A percentile compares a stretch with the other conserved stretches of the same genome.
Evolutionary conservation across 2,329 filamentous ascomycete species (phyloP).

Genomic region (Aureobasidium lini): DNA sequence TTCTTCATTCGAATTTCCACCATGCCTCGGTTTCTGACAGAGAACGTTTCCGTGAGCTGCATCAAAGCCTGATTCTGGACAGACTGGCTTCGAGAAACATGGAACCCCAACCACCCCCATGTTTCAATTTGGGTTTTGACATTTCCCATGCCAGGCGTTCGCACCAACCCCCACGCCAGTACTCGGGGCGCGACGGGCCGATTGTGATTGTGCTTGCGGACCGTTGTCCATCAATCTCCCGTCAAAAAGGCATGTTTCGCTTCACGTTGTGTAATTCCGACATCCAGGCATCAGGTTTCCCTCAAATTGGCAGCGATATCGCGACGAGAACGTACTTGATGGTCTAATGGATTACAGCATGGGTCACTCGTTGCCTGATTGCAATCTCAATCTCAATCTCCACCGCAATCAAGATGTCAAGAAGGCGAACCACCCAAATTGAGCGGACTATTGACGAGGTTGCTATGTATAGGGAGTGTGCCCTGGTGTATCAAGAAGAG

Average conservation of each 20-base stretch:
- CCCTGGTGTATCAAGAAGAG: not conserved
- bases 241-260: not conserved
- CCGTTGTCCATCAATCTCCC: constrained; percentile 2
- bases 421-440: not conserved
- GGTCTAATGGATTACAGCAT: not conserved
- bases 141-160: not conserved
- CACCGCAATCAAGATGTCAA: not conserved
- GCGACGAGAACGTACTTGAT: not conserved
- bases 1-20: not conserved
- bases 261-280: not conserved
- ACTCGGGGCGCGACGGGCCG: not conserved
- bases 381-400: not conserved
- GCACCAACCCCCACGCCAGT: constrained; percentile 3
- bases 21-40: not conserved
- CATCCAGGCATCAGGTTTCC: not conserved
- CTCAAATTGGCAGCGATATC: not conserved
- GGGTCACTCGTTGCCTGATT: not conserved
- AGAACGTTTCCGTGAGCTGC: not conserved
- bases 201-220: not conserved
- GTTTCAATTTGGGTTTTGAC: not conserved
- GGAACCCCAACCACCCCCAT: not conserved
- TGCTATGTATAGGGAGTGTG: too few species aligned
- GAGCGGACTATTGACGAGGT: too few species aligned
- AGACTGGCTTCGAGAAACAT: not conserved
- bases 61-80: not conserved